A percentile compares a stretch with the other conserved stretches of the same genome.
These are phyloP conservation scores for Apodospora peruviana DNA, from an alignment of 495 filamentous ascomycete genomes.

Conservation along the genomic window DNA sequence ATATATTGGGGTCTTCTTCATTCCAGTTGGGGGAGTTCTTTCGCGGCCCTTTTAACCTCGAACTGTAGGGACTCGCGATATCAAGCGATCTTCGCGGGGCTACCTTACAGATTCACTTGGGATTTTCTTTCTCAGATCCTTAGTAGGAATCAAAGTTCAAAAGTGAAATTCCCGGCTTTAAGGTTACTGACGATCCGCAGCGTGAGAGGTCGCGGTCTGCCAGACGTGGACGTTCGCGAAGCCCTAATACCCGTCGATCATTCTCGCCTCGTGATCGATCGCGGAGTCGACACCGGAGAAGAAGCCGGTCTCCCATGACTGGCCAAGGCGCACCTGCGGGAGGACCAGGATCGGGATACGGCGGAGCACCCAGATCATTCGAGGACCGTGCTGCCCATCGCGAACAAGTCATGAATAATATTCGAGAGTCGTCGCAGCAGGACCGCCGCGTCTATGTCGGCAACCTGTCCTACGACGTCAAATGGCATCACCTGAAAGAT, in stretches of 20 bases:
- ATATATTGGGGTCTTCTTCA: too few relatives aligned
- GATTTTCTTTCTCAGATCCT: too few relatives aligned
- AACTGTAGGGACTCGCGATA: too few relatives aligned
- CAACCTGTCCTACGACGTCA: slow-evolving; percentile 98
- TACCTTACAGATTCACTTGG: too few relatives aligned
- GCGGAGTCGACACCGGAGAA: slow-evolving; percentile 63
- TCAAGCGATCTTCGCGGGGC: too few relatives aligned
- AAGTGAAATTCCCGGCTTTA: too few relatives aligned
- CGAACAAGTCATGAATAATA: slow-evolving; percentile 91
- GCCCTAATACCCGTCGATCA: slow-evolving; percentile 63
- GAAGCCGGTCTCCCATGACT: slow-evolving; percentile 83
- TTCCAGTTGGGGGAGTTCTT: too few relatives aligned
- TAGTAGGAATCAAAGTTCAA: too few relatives aligned
- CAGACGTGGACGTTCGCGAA: slow-evolving; percentile 66
- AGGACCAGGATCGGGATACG: slow-evolving; percentile 50
- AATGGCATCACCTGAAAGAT: slow-evolving; percentile 99
- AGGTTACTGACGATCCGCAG: slow-evolving; percentile 53
- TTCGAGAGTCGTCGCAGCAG: slow-evolving; percentile 92
- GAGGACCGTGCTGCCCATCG: slow-evolving; percentile 82
- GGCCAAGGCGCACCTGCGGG: slow-evolving; percentile 63
- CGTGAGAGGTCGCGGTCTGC: slow-evolving; percentile 94
- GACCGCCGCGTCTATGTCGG: slow-evolving; percentile 99
- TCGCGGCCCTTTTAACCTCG: too few relatives aligned
- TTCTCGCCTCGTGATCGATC: slow-evolving; percentile 93
- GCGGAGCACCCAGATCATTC: slow-evolving; percentile 64